Evolutionary conservation across 148 eudicot species (phyloP), one percentile per base, ranked within the genome.

Genomic region (Mesembryanthemum crystallinum): DNA sequence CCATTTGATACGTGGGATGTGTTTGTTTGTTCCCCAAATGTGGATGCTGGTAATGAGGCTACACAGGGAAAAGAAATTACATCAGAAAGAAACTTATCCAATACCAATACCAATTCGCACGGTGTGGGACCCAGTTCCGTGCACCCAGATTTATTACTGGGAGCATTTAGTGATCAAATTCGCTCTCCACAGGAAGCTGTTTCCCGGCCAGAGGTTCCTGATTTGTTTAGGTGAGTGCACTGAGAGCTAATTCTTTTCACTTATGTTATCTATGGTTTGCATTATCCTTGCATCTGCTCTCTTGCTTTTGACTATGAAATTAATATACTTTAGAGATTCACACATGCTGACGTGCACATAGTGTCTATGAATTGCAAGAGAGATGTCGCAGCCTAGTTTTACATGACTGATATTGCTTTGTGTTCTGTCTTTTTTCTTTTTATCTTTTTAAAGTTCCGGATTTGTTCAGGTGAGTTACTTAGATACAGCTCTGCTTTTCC

Each of bases 141-240:
- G 28, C 88, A 87, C 52, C 73, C 84, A 55, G 89, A 81, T 81
- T 47, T 82, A 25, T 80, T 79, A 71, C 68, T 83, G 21, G 85
- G 74, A 76, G 70, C 81, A 75, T 30, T 64, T 67, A 75, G 74
- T 67, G 73, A 70, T 59, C 72, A 61, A 69, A 81, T 69, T 78
- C 77, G 75, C 75, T 43, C 78, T 75, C 30, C 81, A 18, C 78
- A 76, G 76, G 80, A 43, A 33, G 73, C 74, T 64, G 60, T 54
- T 72, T 59, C 67, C 49, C 73, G 70, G 45, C 43, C 84, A 64
- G 84, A 83, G 71, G 82, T 68, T 79, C 82, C 83, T 73, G 76
- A 81, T 58, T 69, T 82, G 14, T 67, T 72, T 52, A 79, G 97
- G 97, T 91, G 63, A 78, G 87, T 81, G 21, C 64, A 25, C 51